These are phyloP conservation scores for Neurospora intermedia DNA, from an alignment of 495 filamentous ascomycete species.

Conservation along the genomic window DNA sequence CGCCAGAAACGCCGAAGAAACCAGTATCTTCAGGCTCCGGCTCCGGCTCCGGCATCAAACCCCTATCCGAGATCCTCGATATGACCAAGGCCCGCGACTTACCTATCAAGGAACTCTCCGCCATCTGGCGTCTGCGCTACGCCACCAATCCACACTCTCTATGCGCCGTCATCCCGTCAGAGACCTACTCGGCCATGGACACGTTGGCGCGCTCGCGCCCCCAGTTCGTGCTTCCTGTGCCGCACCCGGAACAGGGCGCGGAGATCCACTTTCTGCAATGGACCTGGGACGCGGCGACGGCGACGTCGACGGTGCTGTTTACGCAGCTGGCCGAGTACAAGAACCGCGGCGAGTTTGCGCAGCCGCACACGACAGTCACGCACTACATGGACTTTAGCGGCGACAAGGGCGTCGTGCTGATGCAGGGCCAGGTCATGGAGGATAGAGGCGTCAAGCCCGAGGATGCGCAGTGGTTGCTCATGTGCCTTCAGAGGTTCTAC, in stretches of 20 bases:
- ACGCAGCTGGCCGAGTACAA: constrained; percentile 89
- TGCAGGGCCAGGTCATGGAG: constrained; percentile 70
- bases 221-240: constrained; percentile 84
- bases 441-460: constrained; percentile 66
- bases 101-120: constrained; percentile 71
- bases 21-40: constrained; percentile 6
- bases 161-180: constrained; percentile 65
- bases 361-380: constrained; percentile 86
- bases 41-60: constrained; percentile 46
- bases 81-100: constrained; percentile 62
- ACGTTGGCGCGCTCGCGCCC: constrained; percentile 60
- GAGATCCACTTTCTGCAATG: constrained; percentile 80
- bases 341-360: constrained; percentile 74
- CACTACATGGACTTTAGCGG: constrained; percentile 72
- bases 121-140: constrained; percentile 87
- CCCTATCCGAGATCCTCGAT: constrained; percentile 74
- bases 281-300: constrained; percentile 53
- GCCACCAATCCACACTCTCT: constrained; percentile 57
- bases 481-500: constrained; percentile 94
- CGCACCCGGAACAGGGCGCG: constrained; percentile 54
- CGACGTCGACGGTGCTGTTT: constrained; percentile 77
- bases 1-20: constrained; percentile 5
- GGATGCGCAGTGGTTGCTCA: constrained; percentile 80
- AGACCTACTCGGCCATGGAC: constrained; percentile 59
- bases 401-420: constrained; percentile 65